A percentile compares a stretch with the other conserved stretches of the same genome.
Conservation (phyloP, 2,329 filamentous ascomycete species). For the Trichoderma simmonsii region DNA sequence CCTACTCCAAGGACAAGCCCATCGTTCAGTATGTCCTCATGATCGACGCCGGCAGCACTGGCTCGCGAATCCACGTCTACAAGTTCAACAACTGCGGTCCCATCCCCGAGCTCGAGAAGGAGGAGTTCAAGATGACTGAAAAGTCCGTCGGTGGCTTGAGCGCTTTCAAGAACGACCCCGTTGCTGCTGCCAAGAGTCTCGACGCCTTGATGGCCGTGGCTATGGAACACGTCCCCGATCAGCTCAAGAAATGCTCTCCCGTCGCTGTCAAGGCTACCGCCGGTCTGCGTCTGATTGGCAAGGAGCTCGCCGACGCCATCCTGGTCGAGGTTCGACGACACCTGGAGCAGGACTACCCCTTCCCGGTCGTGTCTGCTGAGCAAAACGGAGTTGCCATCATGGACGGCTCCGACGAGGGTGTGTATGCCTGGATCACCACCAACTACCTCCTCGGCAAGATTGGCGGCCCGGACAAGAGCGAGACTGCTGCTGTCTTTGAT, state of each 20-base stretch:
- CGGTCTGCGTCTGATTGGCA: constrained; percentile 81
- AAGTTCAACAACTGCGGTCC: constrained; percentile 98
- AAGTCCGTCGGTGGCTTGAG: constrained; percentile 82
- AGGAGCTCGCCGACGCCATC: constrained; percentile 77
- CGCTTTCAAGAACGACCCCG: constrained; percentile 80
- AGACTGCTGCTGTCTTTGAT: constrained; percentile 93
- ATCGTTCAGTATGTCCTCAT: constrained; percentile 97
- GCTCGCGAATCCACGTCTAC: constrained; percentile 97
- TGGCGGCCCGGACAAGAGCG: constrained; percentile 82
- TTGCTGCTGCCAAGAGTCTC: constrained; percentile 84
- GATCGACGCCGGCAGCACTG: constrained; percentile 97
- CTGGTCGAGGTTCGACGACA: constrained; percentile 78
- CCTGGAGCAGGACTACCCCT: constrained; percentile 86
- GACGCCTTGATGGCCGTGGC: constrained; percentile 86
- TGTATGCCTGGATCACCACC: constrained; percentile 98
- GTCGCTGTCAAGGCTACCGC: constrained; percentile 98
- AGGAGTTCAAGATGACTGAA: constrained; percentile 90
- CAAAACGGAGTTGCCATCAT: constrained; percentile 92
- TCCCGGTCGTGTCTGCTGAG: constrained; percentile 84
- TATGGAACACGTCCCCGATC: constrained; percentile 77
- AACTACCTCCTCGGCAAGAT: constrained; percentile 99
- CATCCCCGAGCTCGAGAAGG: constrained; percentile 89
- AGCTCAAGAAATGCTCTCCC: constrained; percentile 86
- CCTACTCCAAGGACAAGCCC: constrained; percentile 83
- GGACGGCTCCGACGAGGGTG: constrained; percentile 95